Evolutionary conservation across 768 basidiomycete genomes (phyloP), one percentile per base, ranked within the genome.

Genomic region (Collybia sp.): DNA sequence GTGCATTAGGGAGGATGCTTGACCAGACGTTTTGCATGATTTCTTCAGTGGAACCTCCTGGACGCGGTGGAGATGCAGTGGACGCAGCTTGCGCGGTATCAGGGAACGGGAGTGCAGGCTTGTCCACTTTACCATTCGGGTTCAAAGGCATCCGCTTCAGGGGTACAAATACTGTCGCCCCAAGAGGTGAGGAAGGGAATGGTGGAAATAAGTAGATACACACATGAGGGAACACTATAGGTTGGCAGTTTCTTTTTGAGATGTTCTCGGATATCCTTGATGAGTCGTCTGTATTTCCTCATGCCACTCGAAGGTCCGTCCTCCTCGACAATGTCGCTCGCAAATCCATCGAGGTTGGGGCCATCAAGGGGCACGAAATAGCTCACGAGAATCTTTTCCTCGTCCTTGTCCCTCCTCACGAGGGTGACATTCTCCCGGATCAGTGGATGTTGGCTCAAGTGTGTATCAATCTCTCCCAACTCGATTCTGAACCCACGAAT

Each of bases 401-500:
- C 96, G 65, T 97, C 92, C 72, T 98, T 98, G 71, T 99, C 95
- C 62, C 95, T 74, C 54, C 95, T 72, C 37, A 99, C 94, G 33
- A 98, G 77, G 2, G 96, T 98, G 43, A 99, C 94, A 62, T 99
- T 99, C 69, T 98, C 96, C n/a, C 95, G 74, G 2, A 99, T 82
- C 15, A 92, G 78, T 6, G 91, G 87, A 61, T 98, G 94, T 58
- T 93, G 85, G 55, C 88, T 89, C 46, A 99, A 81, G 68, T 95
- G 85, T 0, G 90, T 96, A 62, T 99, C 96, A 53, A 99, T 96
- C 64, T 99, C 96, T 12, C 94, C 94, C 6, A 98, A 78, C 63
- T 99, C 96, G 58, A 99, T 98, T 18, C 96, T 78, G 83, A 99
- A 99, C 1, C 96, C 96, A 45, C 96, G 88, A 65, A 99, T 98